phyloP scores from a whole-genome alignment of 768 basidiomycete species.

The Stropharia rugosoannulata region DNA sequence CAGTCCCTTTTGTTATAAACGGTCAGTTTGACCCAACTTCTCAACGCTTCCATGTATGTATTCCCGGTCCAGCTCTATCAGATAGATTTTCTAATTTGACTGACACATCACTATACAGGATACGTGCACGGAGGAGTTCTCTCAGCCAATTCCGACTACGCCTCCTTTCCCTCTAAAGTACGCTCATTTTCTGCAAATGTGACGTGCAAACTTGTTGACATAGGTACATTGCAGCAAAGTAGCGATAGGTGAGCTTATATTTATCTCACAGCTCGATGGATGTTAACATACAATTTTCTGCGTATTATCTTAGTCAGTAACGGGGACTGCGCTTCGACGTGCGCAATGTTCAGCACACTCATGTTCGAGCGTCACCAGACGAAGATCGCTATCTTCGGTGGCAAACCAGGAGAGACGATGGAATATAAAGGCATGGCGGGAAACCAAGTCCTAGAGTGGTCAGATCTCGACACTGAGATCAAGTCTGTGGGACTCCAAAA shows the following conservation, averaged over 20 bases:
- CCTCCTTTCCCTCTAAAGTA: constrained; percentile 46
- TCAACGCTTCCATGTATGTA: constrained; percentile 46
- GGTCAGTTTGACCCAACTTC: constrained; percentile 43
- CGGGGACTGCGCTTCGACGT: constrained; percentile 57
- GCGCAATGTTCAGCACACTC: constrained; percentile 61
- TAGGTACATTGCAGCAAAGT: constrained; percentile 31
- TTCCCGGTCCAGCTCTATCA: not conserved
- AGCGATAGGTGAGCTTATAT: constrained; percentile 36
- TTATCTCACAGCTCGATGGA: no score
- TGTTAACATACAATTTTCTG: not conserved
- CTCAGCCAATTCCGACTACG: constrained; percentile 36
- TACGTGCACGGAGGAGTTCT: constrained; percentile 39
- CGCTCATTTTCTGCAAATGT: not conserved
- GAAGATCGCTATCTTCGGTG: constrained; percentile 56
- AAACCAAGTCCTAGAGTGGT: constrained; percentile 64
- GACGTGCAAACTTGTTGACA: not conserved
- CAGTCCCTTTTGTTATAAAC: constrained; percentile 41
- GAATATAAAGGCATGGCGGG: constrained; percentile 63
- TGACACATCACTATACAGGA: constrained; percentile 26
- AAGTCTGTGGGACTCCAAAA: constrained; percentile 55
- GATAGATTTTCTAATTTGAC: not conserved
- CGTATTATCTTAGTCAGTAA: constrained; percentile 32
- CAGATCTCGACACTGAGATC: constrained; percentile 58
- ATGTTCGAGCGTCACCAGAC: constrained; percentile 58
- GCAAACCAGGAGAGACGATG: constrained; percentile 48